Conservation (phyloP, 2,329 filamentous ascomycete species). For the Coniochaeta sp. region DNA sequence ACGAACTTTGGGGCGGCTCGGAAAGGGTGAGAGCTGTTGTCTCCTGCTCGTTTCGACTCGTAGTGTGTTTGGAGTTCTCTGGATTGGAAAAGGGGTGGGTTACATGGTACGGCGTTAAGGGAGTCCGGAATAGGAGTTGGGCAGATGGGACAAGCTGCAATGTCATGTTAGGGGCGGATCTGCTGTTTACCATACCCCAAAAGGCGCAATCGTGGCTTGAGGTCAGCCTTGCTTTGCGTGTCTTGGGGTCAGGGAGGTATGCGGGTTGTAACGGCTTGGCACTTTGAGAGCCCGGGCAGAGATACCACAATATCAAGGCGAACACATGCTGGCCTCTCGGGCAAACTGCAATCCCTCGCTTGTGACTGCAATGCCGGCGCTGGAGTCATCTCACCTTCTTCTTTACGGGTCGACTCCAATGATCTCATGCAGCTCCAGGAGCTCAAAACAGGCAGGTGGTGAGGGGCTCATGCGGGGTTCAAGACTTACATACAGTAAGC, state of each 20-base stretch:
- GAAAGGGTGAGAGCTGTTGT: constrained; percentile 30
- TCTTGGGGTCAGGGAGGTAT: neutral
- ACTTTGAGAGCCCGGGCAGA: neutral
- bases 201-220: neutral
- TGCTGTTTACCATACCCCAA: neutral
- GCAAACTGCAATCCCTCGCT: neutral
- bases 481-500: neutral
- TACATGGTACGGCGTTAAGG: neutral
- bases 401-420: neutral
- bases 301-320: too few relatives aligned
- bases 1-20: constrained; percentile 50
- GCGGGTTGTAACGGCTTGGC: neutral
- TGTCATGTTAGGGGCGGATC: neutral
- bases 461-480: neutral
- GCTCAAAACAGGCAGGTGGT: neutral
- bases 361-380: too few relatives aligned
- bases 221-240: neutral
- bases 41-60: neutral
- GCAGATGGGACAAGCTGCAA: neutral
- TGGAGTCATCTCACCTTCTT: neutral
- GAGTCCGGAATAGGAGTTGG: neutral
- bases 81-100: neutral
- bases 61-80: neutral
- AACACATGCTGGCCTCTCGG: neutral
- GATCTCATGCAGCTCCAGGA: neutral